phyloP scores from a whole-genome alignment of 768 basidiomycete genomes.

The Arthromyces matolae region DNA sequence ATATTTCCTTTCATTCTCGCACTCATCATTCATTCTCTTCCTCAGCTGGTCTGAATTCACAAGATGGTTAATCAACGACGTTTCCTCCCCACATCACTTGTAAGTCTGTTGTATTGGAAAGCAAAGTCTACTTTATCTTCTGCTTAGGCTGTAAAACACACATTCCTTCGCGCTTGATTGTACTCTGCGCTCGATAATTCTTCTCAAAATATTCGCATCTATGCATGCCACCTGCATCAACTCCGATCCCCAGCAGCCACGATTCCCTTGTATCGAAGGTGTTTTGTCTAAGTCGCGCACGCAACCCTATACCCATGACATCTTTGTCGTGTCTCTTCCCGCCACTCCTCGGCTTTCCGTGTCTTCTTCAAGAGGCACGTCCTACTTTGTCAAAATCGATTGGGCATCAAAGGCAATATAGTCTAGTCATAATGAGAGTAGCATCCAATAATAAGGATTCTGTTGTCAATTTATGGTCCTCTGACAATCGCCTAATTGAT shows the following conservation, averaged over 20 bases:
- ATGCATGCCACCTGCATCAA: not conserved
- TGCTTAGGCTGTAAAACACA: not conserved
- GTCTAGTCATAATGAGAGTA: conserved; percentile 1
- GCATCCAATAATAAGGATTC: not conserved
- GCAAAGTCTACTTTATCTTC: not conserved
- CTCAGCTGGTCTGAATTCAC: not conserved
- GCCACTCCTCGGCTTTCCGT: not conserved
- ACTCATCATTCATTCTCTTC: too few species aligned
- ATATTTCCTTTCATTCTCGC: too few species aligned
- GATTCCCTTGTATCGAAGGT: not conserved
- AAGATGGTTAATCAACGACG: not conserved
- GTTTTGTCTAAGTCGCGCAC: not conserved
- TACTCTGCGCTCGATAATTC: not conserved
- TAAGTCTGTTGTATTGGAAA: not conserved
- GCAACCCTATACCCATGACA: not conserved
- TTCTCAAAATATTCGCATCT: not conserved
- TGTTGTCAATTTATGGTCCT: not conserved
- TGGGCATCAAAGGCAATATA: not conserved
- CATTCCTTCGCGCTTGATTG: not conserved
- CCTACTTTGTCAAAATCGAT: not conserved
- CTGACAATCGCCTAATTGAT: not conserved
- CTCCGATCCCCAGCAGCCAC: not conserved
- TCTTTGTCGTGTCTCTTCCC: not conserved
- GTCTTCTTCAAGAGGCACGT: conserved; percentile 2
- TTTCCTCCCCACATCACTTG: not conserved